These are phyloP conservation scores for Beauveria caledonica DNA, from an alignment of 2,329 filamentous ascomycete species.

Conservation along the genomic window DNA sequence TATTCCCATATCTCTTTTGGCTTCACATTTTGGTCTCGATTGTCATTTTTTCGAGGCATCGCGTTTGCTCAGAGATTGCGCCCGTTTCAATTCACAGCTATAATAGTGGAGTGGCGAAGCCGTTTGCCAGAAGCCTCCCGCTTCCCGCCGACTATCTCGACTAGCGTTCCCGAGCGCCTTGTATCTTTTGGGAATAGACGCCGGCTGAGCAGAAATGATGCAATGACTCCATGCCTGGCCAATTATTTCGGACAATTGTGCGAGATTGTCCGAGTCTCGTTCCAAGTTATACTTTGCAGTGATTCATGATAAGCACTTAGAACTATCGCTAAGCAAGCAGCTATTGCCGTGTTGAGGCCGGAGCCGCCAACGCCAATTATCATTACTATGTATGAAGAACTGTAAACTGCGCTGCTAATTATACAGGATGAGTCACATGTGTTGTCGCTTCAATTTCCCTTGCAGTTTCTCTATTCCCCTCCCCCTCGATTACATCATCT, in stretches of 20 bases:
- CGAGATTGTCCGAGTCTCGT: too few relatives aligned
- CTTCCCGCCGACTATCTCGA: neutral
- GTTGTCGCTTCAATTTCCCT: neutral
- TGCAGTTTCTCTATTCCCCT: neutral
- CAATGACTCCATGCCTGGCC: neutral
- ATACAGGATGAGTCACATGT: neutral
- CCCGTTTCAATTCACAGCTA: neutral
- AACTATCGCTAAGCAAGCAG: neutral
- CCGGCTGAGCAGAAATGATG: too few relatives aligned
- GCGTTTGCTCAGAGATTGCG: too few relatives aligned
- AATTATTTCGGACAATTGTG: too few relatives aligned
- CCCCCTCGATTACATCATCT: neutral
- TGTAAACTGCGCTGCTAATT: neutral
- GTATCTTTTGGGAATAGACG: too few relatives aligned
- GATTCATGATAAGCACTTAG: neutral
- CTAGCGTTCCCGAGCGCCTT: constrained; percentile 1
- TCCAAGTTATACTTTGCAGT: too few relatives aligned
- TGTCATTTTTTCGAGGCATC: too few relatives aligned
- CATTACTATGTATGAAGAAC: neutral
- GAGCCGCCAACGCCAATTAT: neutral
- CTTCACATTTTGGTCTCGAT: too few relatives aligned
- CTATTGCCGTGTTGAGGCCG: neutral
- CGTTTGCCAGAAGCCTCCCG: neutral
- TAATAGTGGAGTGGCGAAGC: neutral
- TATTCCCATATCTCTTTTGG: too few relatives aligned